phyloP scores from a whole-genome alignment of 371 early-diverging fungal species.

The Synchytrium microbalum region DNA sequence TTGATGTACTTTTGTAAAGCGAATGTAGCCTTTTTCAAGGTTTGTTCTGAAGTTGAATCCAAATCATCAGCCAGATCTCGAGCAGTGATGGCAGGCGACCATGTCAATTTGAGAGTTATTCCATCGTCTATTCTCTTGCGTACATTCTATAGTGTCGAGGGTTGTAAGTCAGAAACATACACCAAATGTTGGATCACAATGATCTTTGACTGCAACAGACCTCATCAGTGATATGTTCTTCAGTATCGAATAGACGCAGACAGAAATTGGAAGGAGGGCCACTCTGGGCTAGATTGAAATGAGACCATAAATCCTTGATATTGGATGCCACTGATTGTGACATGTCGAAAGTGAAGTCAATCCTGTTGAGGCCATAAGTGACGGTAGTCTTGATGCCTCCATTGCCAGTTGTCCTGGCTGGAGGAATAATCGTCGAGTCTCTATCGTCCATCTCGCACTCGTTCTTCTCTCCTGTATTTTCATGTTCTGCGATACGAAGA shows the following conservation, averaged over 20 bases:
- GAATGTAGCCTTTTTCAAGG: conserved; percentile 55
- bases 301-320: conserved; percentile 12
- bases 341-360: conserved; percentile 14
- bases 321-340: conserved; percentile 10
- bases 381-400: conserved; percentile 3
- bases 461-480: too few relatives aligned
- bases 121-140: conserved; percentile 27
- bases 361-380: conserved; percentile 1
- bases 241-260: conserved; percentile 21
- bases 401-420: too few relatives aligned
- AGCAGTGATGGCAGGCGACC: conserved; percentile 36
- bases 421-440: too few relatives aligned
- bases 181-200: not conserved
- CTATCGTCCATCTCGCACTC: too few relatives aligned
- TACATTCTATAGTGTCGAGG: conserved; percentile 19
- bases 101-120: conserved; percentile 27
- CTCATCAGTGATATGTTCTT: conserved; percentile 26
- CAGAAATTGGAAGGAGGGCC: conserved; percentile 10
- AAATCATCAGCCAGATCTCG: conserved; percentile 28
- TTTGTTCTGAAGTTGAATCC: conserved; percentile 43
- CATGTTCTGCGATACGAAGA: too few relatives aligned
- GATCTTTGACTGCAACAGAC: conserved; percentile 7
- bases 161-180: not conserved
- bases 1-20: conserved; percentile 58
- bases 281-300: conserved; percentile 2